phyloP scores from a whole-genome alignment of 352 stramenopile genomes.

The Globisporangium okanoganense region DNA sequence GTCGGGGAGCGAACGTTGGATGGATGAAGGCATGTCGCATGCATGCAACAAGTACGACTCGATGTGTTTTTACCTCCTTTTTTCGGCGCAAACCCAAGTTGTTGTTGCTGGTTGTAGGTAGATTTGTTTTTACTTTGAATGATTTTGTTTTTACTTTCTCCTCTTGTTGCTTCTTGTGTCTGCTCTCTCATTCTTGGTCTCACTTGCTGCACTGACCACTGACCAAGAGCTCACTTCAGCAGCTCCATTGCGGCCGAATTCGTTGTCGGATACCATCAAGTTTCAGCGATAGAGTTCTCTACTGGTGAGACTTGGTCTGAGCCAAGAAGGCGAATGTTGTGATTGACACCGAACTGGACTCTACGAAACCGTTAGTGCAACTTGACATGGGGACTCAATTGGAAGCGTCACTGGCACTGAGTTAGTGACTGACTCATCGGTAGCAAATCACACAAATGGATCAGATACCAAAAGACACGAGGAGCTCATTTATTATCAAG shows the following conservation, averaged over 20 bases:
- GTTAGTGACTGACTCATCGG: no score
- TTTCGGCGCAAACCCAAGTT: background rate
- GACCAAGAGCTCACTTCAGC: background rate
- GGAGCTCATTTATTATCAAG: background rate
- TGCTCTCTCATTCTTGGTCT: background rate
- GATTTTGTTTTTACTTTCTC: background rate
- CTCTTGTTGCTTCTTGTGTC: background rate
- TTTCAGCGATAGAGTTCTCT: no score
- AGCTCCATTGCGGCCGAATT: background rate
- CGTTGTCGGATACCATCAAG: no score
- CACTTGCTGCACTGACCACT: background rate
- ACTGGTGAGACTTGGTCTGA: no score
- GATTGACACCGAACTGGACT: no score
- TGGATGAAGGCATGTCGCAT: conserved; percentile 1
- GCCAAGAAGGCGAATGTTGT: no score
- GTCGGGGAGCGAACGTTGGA: background rate
- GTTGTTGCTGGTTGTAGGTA: conserved; percentile 9
- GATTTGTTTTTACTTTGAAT: conserved; percentile 6
- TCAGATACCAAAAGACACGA: no score
- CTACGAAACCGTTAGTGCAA: no score
- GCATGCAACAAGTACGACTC: conserved; percentile 4
- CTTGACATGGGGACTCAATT: no score
- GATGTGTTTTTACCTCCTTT: conserved; percentile 15
- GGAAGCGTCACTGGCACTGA: no score
- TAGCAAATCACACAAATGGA: no score